Evolutionary conservation across 805 yeast species (phyloP), one percentile per base, ranked within the genome.

Genomic region (Kodamaea hsintzibuensis): DNA sequence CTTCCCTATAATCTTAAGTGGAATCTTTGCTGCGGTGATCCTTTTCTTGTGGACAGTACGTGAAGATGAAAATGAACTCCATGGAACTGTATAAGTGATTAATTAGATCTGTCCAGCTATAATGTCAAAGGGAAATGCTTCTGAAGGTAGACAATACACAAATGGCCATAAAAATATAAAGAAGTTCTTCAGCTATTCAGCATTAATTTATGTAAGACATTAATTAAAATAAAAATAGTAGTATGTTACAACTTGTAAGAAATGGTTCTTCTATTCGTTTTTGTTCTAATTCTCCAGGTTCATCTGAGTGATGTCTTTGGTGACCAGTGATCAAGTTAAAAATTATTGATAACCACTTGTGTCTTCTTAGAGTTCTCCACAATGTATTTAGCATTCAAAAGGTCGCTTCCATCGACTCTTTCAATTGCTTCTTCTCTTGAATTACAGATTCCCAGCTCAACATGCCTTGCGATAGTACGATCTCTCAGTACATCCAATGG

Each of bases 361-460:
- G 48, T 35, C 8, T 16, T 33, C 47, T 48, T 50, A 44, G 51
- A 45, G 19, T 54, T 39, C 27, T 37, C 46, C 22, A 52, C 38
- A 22, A 74, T 68, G 56, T 74, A 72, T 46, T 59, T 48, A 0
- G 92, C 96, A 67, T 92, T 92, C 8, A 79, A 70, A 33, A 81
- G 63, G 66, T 91, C 97, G 61, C 82, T 85, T 2, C 69, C 65
- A 49, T 77, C 77, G 25, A 79, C 84, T 52, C 84, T 72, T 9
- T 67, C 70, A 2, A 68, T 63, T 0, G 91, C 92, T 55, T 79
- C 81, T 51, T 80, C 76, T 9, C 79, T 58, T 5, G 42, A 47
- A 13, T 50, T 13, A 7, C 55, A 53, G 2, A 65, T 60, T 1
- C 68, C 69, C 45, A 65, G 57, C n/a, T 56, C 57, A 46, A 66